Percentiles rank a stretch among this genome's conserved stretches.
Conservation (phyloP, 1,139 yeast species). For the Geotrichum macrosporum region DNA sequence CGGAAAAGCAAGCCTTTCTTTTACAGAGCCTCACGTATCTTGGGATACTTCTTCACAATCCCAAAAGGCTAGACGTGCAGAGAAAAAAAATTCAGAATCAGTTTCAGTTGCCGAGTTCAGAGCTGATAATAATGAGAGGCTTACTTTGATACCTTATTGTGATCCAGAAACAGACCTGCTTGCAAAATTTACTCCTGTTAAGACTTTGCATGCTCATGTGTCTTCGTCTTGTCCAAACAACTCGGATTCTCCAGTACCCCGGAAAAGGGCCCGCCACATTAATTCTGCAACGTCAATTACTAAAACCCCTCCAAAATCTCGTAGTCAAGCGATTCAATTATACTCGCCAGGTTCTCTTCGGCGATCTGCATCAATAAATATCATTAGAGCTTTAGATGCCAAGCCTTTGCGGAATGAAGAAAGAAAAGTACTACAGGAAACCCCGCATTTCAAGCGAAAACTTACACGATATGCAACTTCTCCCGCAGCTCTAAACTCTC, state of each 20-base stretch:
- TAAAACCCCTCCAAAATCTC: neutral
- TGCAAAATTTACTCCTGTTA: constrained; percentile 5
- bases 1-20: neutral
- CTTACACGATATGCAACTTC: constrained; percentile 13
- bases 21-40: constrained; percentile 10
- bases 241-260: neutral
- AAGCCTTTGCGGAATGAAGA: neutral
- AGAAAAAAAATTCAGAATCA: constrained; percentile 1
- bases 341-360: neutral
- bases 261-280: neutral
- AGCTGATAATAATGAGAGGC: neutral
- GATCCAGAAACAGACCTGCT: constrained; percentile 16
- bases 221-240: neutral
- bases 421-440: neutral
- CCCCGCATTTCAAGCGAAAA: neutral
- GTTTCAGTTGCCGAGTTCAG: neutral
- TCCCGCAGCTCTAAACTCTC: constrained; percentile 3
- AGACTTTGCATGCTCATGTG: neutral
- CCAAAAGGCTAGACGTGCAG: neutral
- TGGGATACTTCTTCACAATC: constrained; percentile 14
- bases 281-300: neutral
- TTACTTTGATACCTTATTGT: neutral
- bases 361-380: neutral
- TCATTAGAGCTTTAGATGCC: neutral
- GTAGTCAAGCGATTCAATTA: neutral